These are phyloP conservation scores for Candida koratica DNA, from an alignment of 805 yeast genomes.

Conservation along the genomic window DNA sequence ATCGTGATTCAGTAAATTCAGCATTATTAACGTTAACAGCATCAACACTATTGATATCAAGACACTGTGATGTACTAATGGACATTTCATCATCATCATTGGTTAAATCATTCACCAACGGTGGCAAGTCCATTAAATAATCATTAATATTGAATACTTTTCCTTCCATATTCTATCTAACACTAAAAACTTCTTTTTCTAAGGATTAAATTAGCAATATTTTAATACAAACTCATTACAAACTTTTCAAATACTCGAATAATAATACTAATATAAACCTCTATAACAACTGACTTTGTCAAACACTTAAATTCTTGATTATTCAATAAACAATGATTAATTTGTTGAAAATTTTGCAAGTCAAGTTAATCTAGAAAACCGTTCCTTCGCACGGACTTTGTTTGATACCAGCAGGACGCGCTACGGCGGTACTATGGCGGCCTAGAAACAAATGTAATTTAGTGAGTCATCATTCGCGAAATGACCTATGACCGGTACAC, in stretches of 20 bases:
- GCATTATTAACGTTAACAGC: neutral
- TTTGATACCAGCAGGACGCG: too few relatives aligned
- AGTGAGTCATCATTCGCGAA: constrained; percentile 9
- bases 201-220: too few relatives aligned
- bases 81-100: constrained; percentile 11
- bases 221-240: constrained; percentile 6
- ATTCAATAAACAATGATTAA: too few relatives aligned
- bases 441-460: constrained; percentile 1
- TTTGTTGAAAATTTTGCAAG: too few relatives aligned
- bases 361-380: too few relatives aligned
- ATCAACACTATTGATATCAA: neutral
- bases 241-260: too few relatives aligned
- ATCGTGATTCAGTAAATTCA: neutral
- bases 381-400: too few relatives aligned
- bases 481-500: too few relatives aligned
- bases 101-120: constrained; percentile 13
- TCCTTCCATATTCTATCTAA: neutral
- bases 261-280: too few relatives aligned
- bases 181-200: too few relatives aligned
- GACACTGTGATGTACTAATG: neutral
- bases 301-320: too few relatives aligned
- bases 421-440: neutral
- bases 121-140: constrained; percentile 16
- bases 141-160: constrained; percentile 15
- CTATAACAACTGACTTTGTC: too few relatives aligned